phyloP scores from a whole-genome alignment of 2,329 filamentous ascomycete species.

The Drechslera avenae region DNA sequence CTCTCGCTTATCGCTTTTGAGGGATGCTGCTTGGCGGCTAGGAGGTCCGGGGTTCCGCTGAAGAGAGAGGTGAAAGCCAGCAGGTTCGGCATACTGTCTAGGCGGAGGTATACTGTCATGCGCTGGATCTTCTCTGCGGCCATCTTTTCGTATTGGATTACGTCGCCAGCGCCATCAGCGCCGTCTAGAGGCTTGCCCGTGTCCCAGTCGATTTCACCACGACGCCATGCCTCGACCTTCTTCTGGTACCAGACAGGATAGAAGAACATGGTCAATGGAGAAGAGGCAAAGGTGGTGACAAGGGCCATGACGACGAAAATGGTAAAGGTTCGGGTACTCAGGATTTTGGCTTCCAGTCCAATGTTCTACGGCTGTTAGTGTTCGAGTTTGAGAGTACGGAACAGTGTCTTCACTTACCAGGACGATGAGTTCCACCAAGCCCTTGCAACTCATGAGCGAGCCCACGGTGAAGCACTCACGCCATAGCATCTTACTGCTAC shows the following conservation, averaged over 20 bases:
- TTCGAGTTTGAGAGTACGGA: neutral
- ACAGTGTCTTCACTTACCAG: constrained; percentile 61
- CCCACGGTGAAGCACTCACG: constrained; percentile 88
- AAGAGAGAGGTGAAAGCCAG: constrained; percentile 83
- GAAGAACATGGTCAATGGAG: constrained; percentile 72
- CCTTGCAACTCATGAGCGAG: constrained; percentile 94
- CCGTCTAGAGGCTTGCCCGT: constrained; percentile 53
- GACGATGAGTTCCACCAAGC: constrained; percentile 93
- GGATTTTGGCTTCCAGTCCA: constrained; percentile 79
- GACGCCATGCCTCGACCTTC: constrained; percentile 75
- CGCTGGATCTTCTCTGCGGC: constrained; percentile 61
- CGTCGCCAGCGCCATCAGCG: constrained; percentile 48
- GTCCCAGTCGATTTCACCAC: constrained; percentile 92
- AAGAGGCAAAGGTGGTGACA: constrained; percentile 82
- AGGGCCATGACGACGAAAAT: constrained; percentile 96
- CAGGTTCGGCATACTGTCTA: constrained; percentile 82
- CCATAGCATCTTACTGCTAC: constrained; percentile 79
- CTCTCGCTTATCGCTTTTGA: constrained; percentile 25
- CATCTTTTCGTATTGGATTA: constrained; percentile 56
- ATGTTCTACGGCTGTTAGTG: constrained; percentile 64
- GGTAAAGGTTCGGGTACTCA: constrained; percentile 82
- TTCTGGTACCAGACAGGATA: constrained; percentile 80
- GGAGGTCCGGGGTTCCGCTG: constrained; percentile 58
- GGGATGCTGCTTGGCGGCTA: constrained; percentile 48
- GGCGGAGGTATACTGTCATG: constrained; percentile 78